A percentile compares a stretch with the other conserved stretches of the same genome.
Conservation (phyloP, 495 filamentous ascomycete species). For the Neurospora pannonica region DNA sequence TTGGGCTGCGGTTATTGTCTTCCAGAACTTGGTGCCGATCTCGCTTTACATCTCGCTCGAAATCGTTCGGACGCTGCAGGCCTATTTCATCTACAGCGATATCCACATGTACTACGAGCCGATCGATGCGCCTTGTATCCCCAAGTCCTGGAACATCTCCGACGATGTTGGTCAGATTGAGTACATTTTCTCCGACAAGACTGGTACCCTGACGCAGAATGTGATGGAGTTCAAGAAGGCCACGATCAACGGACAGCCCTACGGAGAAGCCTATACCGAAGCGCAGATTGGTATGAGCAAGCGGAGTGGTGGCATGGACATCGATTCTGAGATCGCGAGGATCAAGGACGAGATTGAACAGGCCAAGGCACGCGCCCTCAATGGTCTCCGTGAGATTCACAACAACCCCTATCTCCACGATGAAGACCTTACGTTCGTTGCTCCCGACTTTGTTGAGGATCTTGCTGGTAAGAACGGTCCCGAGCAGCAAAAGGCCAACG, state of each 20-base stretch:
- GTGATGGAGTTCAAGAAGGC: constrained; percentile 99
- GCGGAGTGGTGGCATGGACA: constrained; percentile 67
- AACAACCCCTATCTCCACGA: constrained; percentile 87
- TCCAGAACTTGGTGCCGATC: constrained; percentile 98
- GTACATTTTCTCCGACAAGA: constrained; percentile 99
- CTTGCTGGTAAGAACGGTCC: constrained; percentile 66
- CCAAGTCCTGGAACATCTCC: constrained; percentile 98
- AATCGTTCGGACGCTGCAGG: constrained; percentile 87
- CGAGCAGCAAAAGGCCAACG: constrained; percentile 64
- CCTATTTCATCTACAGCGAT: constrained; percentile 97
- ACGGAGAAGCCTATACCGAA: constrained; percentile 96
- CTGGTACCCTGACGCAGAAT: constrained; percentile 95
- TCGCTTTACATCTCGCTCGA: constrained; percentile 97
- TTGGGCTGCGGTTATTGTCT: constrained; percentile 87
- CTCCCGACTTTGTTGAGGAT: constrained; percentile 79
- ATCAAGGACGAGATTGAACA: constrained; percentile 71
- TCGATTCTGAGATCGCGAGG: constrained; percentile 65
- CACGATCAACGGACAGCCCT: constrained; percentile 86
- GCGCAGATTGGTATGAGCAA: constrained; percentile 93
- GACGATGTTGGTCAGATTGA: constrained; percentile 98
- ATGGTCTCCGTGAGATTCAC: constrained; percentile 62
- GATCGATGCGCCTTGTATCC: constrained; percentile 87
- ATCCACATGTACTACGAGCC: constrained; percentile 91
- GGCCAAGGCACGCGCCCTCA: constrained; percentile 63
- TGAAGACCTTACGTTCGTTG: constrained; percentile 83